phyloP scores from a whole-genome alignment of 2,329 filamentous ascomycete species.

The Aspergillus quadrilineatus region DNA sequence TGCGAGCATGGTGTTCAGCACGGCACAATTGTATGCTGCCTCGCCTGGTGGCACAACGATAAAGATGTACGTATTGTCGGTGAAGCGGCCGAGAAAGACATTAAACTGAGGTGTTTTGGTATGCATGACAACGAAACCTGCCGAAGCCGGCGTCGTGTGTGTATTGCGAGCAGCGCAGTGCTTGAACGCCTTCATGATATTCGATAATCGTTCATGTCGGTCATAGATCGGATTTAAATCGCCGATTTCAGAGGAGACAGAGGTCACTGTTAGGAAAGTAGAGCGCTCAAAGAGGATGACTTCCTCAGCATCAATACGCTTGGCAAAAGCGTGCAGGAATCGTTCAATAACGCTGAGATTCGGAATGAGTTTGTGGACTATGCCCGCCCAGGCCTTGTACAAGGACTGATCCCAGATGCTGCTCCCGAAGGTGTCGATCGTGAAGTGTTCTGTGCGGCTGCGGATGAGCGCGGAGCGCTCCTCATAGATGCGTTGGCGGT shows the following conservation, averaged over 20 bases:
- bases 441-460: slow-evolving; percentile 69
- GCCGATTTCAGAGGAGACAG: slow-evolving; percentile 75
- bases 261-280: slow-evolving; percentile 94
- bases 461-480: slow-evolving; percentile 76
- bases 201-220: slow-evolving; percentile 90
- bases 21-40: slow-evolving; percentile 83
- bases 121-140: slow-evolving; percentile 48
- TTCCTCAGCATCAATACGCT: slow-evolving; percentile 88
- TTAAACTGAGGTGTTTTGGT: slow-evolving; percentile 67
- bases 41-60: slow-evolving; percentile 89
- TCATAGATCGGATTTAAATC: slow-evolving; percentile 83
- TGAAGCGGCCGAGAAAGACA: slow-evolving; percentile 92
- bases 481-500: slow-evolving; percentile 78
- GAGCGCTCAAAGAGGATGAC: slow-evolving; percentile 92
- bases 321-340: slow-evolving; percentile 77
- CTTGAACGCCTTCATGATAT: slow-evolving; percentile 98
- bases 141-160: slow-evolving; percentile 43
- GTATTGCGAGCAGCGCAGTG: slow-evolving; percentile 60
- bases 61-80: slow-evolving; percentile 95
- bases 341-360: slow-evolving; percentile 85
- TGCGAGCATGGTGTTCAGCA: slow-evolving; percentile 86
- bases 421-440: slow-evolving; percentile 85
- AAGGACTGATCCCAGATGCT: slow-evolving; percentile 98
- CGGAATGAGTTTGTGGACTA: slow-evolving; percentile 96
- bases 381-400: slow-evolving; percentile 97